These are phyloP conservation scores for Tulasnella sp. DNA, from an alignment of 768 basidiomycete genomes.

Conservation along the genomic window DNA sequence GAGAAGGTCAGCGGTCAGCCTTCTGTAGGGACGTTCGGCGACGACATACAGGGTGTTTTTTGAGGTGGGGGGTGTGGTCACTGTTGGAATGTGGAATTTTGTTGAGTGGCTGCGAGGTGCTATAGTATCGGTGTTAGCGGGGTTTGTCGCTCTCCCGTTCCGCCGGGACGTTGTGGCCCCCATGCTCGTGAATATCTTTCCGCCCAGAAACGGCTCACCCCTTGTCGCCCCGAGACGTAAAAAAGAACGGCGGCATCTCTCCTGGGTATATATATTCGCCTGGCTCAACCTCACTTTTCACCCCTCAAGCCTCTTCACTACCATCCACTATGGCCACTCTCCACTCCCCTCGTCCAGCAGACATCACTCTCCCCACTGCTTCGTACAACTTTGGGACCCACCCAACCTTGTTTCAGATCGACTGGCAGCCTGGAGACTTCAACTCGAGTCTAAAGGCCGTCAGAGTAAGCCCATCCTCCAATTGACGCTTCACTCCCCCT, in stretches of 20 bases:
- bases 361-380: neutral
- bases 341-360: neutral
- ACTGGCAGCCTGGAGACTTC: slow-evolving; percentile 35
- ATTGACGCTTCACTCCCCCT: neutral
- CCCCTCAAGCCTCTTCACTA: neutral
- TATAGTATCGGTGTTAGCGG: neutral
- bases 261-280: neutral
- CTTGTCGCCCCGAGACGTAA: neutral
- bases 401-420: slow-evolving; percentile 32
- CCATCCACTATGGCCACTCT: neutral
- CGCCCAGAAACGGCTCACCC: neutral
- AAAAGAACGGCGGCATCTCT: neutral
- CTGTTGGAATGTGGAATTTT: neutral
- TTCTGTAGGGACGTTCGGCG: neutral
- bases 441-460: slow-evolving; percentile 34
- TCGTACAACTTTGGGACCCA: slow-evolving; percentile 27
- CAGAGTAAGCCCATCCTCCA: slow-evolving; percentile 28
- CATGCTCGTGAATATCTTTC: neutral
- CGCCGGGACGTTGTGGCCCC: neutral
- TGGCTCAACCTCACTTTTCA: neutral
- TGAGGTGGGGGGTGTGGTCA: slow-evolving; percentile 8
- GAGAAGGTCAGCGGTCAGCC: neutral
- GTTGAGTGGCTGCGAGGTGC: slow-evolving; percentile 11
- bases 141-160: neutral
- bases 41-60: slow-evolving; percentile 7